These are phyloP conservation scores for Dictyostelium capitatum DNA, from an alignment of 78 protist species.

Conservation along the genomic window DNA sequence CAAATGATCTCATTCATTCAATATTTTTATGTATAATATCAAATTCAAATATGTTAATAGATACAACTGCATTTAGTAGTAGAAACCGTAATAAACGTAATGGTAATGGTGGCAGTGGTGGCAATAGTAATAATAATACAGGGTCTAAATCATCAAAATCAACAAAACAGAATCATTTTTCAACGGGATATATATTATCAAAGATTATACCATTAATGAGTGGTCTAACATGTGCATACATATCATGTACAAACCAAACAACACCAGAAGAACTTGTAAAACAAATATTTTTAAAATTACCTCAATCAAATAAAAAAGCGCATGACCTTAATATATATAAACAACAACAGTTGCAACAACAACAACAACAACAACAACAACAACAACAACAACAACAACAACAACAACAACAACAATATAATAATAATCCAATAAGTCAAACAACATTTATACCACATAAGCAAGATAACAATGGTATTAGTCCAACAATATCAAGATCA, in stretches of 20 bases:
- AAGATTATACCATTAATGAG: slow-evolving; percentile 50
- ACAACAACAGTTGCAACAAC: slow-evolving; percentile 4
- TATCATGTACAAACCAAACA: slow-evolving; percentile 38
- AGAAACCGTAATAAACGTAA: not conserved
- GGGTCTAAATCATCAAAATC: not conserved
- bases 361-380: slow-evolving; percentile 2
- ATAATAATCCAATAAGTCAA: not conserved
- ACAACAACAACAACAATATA: not conserved
- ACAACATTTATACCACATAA: not conserved
- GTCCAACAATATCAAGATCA: slow-evolving; percentile 30
- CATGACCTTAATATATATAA: not conserved
- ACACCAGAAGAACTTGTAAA: slow-evolving; percentile 73
- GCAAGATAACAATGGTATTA: not conserved
- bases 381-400: not conserved
- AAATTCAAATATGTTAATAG: slow-evolving; percentile 75
- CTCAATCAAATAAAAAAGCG: not conserved
- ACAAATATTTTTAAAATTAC: slow-evolving; percentile 37
- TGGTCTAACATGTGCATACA: slow-evolving; percentile 59
- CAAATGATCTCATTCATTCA: slow-evolving; percentile 55
- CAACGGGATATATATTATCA: slow-evolving; percentile 15
- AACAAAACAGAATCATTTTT: slow-evolving; percentile 5
- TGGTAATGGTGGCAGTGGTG: no score
- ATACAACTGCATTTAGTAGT: slow-evolving; percentile 4
- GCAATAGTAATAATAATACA: no score
- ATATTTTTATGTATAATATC: slow-evolving; percentile 52